Percentiles rank a stretch among this genome's conserved stretches.
These are phyloP conservation scores for Endocalyx cinctus DNA, from an alignment of 2,329 filamentous ascomycete genomes.

Conservation along the genomic window DNA sequence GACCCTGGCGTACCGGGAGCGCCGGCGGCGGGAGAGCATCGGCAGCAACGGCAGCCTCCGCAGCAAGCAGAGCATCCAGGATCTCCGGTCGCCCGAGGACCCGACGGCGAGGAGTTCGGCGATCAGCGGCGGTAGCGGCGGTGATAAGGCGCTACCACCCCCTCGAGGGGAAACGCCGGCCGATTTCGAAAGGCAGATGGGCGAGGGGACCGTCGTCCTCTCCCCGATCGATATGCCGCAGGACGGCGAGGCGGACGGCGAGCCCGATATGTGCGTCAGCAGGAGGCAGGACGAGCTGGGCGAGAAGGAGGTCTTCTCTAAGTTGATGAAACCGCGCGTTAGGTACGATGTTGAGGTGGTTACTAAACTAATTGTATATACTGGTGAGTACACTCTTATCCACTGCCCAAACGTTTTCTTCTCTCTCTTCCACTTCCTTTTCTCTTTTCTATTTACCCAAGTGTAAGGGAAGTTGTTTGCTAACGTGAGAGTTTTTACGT, in stretches of 20 bases:
- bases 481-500: neutral
- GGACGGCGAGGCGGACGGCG: constrained; percentile 31
- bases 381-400: constrained; percentile 53
- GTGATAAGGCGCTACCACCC: constrained; percentile 10
- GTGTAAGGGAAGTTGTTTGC: neutral
- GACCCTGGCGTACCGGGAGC: constrained; percentile 83
- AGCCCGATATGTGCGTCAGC: constrained; percentile 32
- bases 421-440: no score
- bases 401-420: neutral
- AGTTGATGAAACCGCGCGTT: constrained; percentile 79
- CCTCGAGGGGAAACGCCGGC: constrained; percentile 34
- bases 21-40: constrained; percentile 51
- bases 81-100: constrained; percentile 33
- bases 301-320: constrained; percentile 78
- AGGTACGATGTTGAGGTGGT: constrained; percentile 98
- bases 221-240: constrained; percentile 26
- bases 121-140: constrained; percentile 26
- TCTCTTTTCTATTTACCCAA: neutral
- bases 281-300: constrained; percentile 50
- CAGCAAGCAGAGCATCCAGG: constrained; percentile 38
- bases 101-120: constrained; percentile 18
- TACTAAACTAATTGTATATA: constrained; percentile 92
- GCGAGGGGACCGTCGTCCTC: constrained; percentile 51
- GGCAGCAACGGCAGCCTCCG: constrained; percentile 43
- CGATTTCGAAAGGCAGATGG: constrained; percentile 71